phyloP scores from a whole-genome alignment of 2,329 filamentous ascomycete species.

The Fusarium neocosmosporiellum region DNA sequence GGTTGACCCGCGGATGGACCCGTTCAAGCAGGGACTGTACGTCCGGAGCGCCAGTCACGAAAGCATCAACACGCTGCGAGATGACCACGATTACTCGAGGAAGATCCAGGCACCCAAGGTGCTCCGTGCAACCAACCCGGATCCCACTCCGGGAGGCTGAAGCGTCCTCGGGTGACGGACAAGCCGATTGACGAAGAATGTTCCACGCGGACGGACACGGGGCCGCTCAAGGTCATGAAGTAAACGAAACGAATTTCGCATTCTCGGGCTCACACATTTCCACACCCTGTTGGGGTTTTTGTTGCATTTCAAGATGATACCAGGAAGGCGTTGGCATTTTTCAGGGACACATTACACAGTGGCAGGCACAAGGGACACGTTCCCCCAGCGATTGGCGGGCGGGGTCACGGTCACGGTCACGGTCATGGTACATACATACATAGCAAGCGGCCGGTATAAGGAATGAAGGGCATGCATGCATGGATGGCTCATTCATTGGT shows the following conservation, averaged over 20 bases:
- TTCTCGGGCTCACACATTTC: constrained; percentile 37
- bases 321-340: constrained; percentile 52
- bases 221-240: constrained; percentile 46
- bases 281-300: constrained; percentile 37
- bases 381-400: constrained; percentile 17
- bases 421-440: constrained; percentile 37
- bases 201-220: constrained; percentile 34
- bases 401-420: constrained; percentile 18
- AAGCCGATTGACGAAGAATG: constrained; percentile 24
- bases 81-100: constrained; percentile 74
- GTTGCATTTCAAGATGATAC: constrained; percentile 55
- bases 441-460: constrained; percentile 17
- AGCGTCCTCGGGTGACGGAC: constrained; percentile 2
- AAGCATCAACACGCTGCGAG: constrained; percentile 71
- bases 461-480: constrained; percentile 4
- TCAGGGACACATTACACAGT: constrained; percentile 38
- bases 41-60: constrained; percentile 69
- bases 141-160: constrained; percentile 53
- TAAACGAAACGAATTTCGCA: constrained; percentile 47
- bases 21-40: constrained; percentile 68
- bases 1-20: constrained; percentile 72
- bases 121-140: constrained; percentile 72
- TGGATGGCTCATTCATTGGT: constrained; percentile 1
- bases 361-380: constrained; percentile 33
- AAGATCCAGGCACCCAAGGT: constrained; percentile 67